Conservation (phyloP, 345 rosid species). For the Turnera subulata region DNA sequence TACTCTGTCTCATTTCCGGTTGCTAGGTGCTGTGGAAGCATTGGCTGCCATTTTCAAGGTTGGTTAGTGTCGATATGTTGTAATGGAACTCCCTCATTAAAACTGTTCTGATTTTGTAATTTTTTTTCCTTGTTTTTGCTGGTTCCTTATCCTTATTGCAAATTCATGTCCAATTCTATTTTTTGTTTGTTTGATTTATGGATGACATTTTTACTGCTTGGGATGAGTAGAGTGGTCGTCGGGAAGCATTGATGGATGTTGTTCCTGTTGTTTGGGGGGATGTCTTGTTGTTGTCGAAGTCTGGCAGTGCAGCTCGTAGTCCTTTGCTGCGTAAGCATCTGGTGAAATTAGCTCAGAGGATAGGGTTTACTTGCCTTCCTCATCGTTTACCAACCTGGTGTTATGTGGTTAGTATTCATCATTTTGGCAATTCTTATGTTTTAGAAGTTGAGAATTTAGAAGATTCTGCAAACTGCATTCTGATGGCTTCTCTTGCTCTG, state of each 20-base stretch:
- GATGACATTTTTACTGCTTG: constrained; percentile 23
- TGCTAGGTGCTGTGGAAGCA: constrained; percentile 86
- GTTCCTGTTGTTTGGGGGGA: constrained; percentile 61
- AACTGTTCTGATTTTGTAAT: background rate
- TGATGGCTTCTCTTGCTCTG: constrained; percentile 16
- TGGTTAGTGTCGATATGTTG: constrained; percentile 16
- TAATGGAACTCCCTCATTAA: background rate
- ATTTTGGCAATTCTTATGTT: background rate
- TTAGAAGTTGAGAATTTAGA: too few relatives aligned
- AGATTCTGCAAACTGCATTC: background rate
- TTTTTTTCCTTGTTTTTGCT: background rate
- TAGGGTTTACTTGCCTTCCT: constrained; percentile 86
- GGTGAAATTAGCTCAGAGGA: constrained; percentile 79
- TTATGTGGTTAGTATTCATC: constrained; percentile 65
- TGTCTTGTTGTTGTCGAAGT: constrained; percentile 52
- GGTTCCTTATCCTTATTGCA: background rate
- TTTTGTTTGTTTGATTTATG: constrained; percentile 1
- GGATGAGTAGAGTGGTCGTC: constrained; percentile 69
- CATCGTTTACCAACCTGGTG: constrained; percentile 75
- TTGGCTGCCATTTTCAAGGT: constrained; percentile 94
- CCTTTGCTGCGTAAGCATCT: constrained; percentile 81
- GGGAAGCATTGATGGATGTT: constrained; percentile 55
- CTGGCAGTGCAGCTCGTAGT: constrained; percentile 60
- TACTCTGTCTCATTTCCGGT: constrained; percentile 54
- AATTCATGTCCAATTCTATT: background rate